phyloP scores from a whole-genome alignment of 202 grass and related monocot species.

The Hordeum pubiflorum region DNA sequence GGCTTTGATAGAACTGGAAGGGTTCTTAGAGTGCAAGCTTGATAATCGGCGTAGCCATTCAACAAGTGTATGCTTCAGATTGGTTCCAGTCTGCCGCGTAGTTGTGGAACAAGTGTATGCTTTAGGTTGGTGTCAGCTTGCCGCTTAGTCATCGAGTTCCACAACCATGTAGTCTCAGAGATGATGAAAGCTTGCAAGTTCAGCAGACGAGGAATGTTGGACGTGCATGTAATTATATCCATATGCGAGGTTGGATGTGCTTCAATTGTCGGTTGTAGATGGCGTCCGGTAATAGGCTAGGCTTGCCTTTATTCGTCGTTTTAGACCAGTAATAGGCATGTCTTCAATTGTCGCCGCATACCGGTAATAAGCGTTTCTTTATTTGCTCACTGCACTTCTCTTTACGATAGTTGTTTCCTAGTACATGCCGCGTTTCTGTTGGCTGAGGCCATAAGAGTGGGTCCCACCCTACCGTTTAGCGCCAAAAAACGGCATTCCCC shows the following conservation, averaged over 20 bases:
- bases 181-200: background rate
- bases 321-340: background rate
- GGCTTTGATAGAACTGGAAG: background rate
- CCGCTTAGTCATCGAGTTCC: background rate
- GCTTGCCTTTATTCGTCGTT: conserved; percentile 6
- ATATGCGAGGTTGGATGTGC: background rate
- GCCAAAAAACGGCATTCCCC: background rate
- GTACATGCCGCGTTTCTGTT: background rate
- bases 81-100: background rate
- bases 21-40: background rate
- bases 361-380: background rate
- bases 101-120: background rate
- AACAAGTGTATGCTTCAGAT: background rate
- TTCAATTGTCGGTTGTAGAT: background rate
- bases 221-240: background rate
- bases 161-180: background rate
- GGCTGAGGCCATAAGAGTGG: background rate
- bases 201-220: background rate
- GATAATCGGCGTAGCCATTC: background rate
- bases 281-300: conserved; percentile 2
- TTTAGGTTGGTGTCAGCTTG: background rate
- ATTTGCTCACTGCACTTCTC: background rate
- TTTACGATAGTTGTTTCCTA: background rate
- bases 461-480: background rate
- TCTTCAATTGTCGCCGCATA: background rate